Evolutionary conservation across 2,329 filamentous ascomycete species (phyloP), one percentile per base, ranked within the genome.

Genomic region (Magnaporthales sp.): DNA sequence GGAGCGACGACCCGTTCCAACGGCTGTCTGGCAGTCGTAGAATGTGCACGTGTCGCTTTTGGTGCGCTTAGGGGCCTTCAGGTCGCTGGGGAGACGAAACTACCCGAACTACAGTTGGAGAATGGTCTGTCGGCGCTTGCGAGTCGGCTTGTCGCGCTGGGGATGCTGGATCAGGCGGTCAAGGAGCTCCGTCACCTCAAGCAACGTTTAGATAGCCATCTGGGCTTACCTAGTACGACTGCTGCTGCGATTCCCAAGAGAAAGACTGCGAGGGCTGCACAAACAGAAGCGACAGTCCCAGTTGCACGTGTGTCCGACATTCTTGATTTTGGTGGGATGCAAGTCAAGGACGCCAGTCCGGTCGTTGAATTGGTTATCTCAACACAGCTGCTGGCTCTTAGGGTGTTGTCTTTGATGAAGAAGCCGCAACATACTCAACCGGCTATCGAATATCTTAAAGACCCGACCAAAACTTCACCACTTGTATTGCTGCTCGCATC

Each of bases 21-120:
- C 24, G 79, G 80, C 62, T 84, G 83, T 65, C 73, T 88, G 15
- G 81, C 87, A 1, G 83, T 82, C 0, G 87, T 89, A 13, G 90
- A 93, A 77, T 93, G 91, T 72, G 85, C 88, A 7, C 83, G 89
- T 10, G 75, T 85, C 30, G 89, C 89, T 1, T 91, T 93, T 72
- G 78, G 83, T 7, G 87, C 86, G 64, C 78, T 93, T 54, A 82
- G 89, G 64, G 80, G 82, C 30, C 72, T 87, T 27, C 84, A 90
- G 64, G 79, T 83, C 29, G 78, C 83, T 0, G 77, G 83, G 6
- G 80, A 83, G 9, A 77, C 86, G 10, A 77, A 83, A 10, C 78
- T 88, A n/a, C 83, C 86, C 1, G 82, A 85, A 61, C 78, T 91
- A 54, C 90, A 93, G 73, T 76, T 93, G 4, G 91, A 93, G 73